Conservation (phyloP, 2,329 filamentous ascomycete genomes). For the Zymoseptoria brevis region DNA sequence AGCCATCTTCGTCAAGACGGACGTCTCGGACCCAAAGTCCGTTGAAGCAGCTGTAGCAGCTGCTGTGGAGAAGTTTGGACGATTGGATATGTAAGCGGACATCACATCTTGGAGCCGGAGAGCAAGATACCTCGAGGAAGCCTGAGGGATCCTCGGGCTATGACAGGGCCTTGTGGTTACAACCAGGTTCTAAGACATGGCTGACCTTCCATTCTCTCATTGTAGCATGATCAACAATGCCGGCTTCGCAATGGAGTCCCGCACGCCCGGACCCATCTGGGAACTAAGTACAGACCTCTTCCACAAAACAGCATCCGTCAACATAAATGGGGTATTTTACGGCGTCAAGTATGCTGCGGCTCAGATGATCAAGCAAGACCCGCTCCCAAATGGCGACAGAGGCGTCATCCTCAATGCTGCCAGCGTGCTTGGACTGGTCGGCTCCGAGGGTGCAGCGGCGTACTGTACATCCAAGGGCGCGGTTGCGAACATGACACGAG, state of each 20-base stretch:
- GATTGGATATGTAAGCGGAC: slow-evolving; percentile 24
- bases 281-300: slow-evolving; percentile 39
- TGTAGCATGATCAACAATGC: slow-evolving; percentile 28
- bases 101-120: not conserved
- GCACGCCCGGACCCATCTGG: slow-evolving; percentile 35
- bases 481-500: slow-evolving; percentile 14
- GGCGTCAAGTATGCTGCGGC: slow-evolving; percentile 39
- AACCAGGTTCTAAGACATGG: not conserved
- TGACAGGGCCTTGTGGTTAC: not conserved
- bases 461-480: slow-evolving; percentile 18
- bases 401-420: slow-evolving; percentile 46
- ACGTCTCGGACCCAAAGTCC: slow-evolving; percentile 27
- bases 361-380: slow-evolving; percentile 46
- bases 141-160: not conserved
- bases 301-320: slow-evolving; percentile 34
- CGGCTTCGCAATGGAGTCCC: slow-evolving; percentile 28
- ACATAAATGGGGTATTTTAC: slow-evolving; percentile 34
- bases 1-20: slow-evolving; percentile 26
- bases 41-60: slow-evolving; percentile 24
- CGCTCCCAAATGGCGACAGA: slow-evolving; percentile 31
- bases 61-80: slow-evolving; percentile 26
- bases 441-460: slow-evolving; percentile 3
- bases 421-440: slow-evolving; percentile 37
- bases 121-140: not conserved
- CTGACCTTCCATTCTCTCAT: not conserved